A percentile compares a stretch with the other conserved stretches of the same genome.
These are phyloP conservation scores for Pseudisothecium myosuroides DNA, from an alignment of 225 moss, liverwort and hornwort species.

Conservation along the genomic window DNA sequence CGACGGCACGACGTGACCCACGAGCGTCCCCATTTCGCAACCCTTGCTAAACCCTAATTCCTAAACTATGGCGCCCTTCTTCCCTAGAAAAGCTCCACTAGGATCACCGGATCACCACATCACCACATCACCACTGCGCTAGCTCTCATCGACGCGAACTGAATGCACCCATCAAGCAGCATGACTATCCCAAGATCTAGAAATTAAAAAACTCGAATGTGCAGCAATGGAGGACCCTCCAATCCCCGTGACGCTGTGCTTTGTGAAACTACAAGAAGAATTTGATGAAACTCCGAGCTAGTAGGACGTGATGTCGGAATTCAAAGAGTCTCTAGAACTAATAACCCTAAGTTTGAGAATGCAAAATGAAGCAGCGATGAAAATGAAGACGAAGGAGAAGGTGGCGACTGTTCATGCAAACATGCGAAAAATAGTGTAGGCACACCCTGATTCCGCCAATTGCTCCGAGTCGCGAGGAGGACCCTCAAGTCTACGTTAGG, in stretches of 20 bases:
- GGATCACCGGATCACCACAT: not conserved
- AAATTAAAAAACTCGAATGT: not conserved
- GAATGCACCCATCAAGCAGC: not conserved
- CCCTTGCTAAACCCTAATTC: not conserved
- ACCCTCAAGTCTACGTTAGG: not conserved
- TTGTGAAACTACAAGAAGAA: not conserved
- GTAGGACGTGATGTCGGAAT: not conserved
- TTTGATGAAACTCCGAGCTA: not conserved
- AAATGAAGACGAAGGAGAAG: not conserved
- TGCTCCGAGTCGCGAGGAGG: not conserved
- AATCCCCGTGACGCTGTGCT: not conserved
- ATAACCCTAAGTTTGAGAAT: not conserved
- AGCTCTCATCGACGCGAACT: not conserved
- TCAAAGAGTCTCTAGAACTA: no score
- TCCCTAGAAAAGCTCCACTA: not conserved
- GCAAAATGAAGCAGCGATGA: not conserved
- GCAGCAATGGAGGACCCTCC: not conserved
- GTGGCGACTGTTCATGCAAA: not conserved
- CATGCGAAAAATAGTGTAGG: not conserved
- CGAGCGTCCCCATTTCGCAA: slow-evolving; percentile 64
- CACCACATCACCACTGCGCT: not conserved
- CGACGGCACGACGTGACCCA: slow-evolving; percentile 65
- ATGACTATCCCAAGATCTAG: not conserved
- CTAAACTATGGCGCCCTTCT: not conserved
- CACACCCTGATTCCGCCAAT: not conserved